Percentiles rank a stretch among this genome's conserved stretches.
Evolutionary conservation across 441 rosid species (phyloP).

Genomic region (Euphorbia celastroides): DNA sequence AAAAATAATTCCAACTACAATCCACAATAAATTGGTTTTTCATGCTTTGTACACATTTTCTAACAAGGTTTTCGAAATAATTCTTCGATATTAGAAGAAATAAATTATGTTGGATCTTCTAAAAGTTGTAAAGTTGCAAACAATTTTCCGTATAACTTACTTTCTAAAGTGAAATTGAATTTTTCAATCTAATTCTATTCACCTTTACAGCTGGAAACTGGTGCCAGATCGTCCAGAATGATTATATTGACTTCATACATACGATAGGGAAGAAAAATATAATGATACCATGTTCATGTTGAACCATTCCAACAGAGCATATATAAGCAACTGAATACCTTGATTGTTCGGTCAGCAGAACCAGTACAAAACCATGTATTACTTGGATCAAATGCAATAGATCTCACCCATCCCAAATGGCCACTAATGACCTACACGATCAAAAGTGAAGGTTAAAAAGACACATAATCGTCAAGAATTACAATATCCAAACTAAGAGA

Average conservation of each 20-base stretch:
- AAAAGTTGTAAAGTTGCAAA: neutral
- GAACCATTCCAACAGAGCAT: neutral
- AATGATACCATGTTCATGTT: neutral
- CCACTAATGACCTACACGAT: constrained; percentile 68
- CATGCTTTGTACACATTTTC: neutral
- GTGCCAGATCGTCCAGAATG: neutral
- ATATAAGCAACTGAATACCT: constrained; percentile 37
- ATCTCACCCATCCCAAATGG: constrained; percentile 98
- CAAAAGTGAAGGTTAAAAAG: neutral
- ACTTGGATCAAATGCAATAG: constrained; percentile 93
- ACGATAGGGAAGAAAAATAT: neutral
- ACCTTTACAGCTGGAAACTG: neutral
- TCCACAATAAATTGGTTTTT: neutral
- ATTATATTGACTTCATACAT: neutral
- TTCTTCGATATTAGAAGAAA: neutral
- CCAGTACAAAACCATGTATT: constrained; percentile 97
- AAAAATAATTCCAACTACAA: neutral
- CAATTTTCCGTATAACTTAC: neutral
- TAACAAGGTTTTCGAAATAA: neutral
- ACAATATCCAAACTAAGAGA: neutral
- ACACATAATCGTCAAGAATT: neutral
- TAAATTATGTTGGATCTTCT: neutral
- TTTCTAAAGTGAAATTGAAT: neutral
- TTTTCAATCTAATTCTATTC: neutral
- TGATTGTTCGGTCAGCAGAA: constrained; percentile 96